These are phyloP conservation scores for Emmonsiellopsis sp. DNA, from an alignment of 2,329 filamentous ascomycete species.

Conservation along the genomic window DNA sequence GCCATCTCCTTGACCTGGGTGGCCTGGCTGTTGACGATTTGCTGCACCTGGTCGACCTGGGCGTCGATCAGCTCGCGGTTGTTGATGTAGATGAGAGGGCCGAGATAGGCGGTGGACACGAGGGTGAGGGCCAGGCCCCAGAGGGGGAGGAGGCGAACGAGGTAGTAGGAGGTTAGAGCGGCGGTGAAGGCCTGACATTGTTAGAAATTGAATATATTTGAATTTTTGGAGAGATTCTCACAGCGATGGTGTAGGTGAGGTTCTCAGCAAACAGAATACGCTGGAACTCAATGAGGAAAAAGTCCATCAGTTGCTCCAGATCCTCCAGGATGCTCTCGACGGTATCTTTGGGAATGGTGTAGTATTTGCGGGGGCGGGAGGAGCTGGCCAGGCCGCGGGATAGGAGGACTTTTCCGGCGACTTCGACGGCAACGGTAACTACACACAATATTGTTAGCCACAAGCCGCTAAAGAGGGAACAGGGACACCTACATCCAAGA, in stretches of 20 bases:
- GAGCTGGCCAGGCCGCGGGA: constrained; percentile 51
- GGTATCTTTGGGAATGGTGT: constrained; percentile 55
- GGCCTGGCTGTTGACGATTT: constrained; percentile 49
- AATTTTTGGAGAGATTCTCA: constrained; percentile 27
- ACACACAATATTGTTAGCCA: constrained; percentile 7
- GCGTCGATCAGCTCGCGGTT: constrained; percentile 56
- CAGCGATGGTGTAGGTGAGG: constrained; percentile 48
- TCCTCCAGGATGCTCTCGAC: constrained; percentile 53
- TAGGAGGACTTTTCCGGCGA: constrained; percentile 46
- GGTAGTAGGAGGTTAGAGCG: constrained; percentile 51
- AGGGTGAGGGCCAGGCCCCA: constrained; percentile 54
- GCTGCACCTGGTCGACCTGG: constrained; percentile 46
- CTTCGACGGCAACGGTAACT: constrained; percentile 49
- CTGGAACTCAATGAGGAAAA: constrained; percentile 60
- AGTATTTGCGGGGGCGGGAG: constrained; percentile 56
- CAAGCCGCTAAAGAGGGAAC: background rate
- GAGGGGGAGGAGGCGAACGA: constrained; percentile 56
- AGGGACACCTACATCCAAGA: constrained; percentile 39
- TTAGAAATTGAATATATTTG: background rate
- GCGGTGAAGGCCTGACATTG: constrained; percentile 46
- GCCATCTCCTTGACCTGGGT: constrained; percentile 51
- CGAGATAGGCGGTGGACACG: constrained; percentile 48
- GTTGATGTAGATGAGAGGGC: constrained; percentile 53
- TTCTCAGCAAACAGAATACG: constrained; percentile 58
- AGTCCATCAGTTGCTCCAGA: constrained; percentile 56